Evolutionary conservation across 1,139 yeast genomes (phyloP), one percentile per base, ranked within the genome.

Genomic region (Zygosaccharomyces pseudobailii): DNA sequence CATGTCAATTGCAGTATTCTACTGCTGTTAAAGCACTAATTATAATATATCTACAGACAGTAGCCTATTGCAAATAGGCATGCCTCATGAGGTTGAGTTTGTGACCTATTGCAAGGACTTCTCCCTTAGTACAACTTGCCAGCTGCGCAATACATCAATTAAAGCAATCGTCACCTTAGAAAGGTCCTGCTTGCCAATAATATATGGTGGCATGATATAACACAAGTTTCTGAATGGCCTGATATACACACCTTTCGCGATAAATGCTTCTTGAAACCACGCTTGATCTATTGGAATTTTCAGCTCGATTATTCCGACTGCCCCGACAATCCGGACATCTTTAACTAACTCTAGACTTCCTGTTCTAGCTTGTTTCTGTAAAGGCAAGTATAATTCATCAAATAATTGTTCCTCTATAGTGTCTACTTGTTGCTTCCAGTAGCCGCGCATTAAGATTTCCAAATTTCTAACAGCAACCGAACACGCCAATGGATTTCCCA

Each of bases 401-500:
- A 55, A 45, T 42, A 65, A 53, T 36, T 57, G 48, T 4, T 48
- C 41, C n/a, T 66, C 65, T 30, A 63, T 55, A 6, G 36, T 25
- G 2, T 49, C 42, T 5, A 62, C 66, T 34, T 57, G 56, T 4
- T 13, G 20, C 19, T 55, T 30, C 65, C 67, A 52, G 41, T 57
- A 39, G 46, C 65, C 48, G 51, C 62, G 43, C 47, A 57, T 31
- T 40, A 64, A 35, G 48, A 59, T 65, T 34, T 67, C 65, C 34
- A 69, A 47, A 6, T 66, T 66, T 7, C 62, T 65, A 42, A 58
- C 51, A 5, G 69, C 67, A 6, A 67, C 65, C 6, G 63, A 58
- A 51, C 71, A 69, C 3, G 69, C 67, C 38, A 68, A 55, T 7
- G 73, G 70, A 36, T 69, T 65, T 1, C 67, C 71, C 62, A 67